Base-by-base conservation (phyloP, 108 stramenopile species). In the Nannochloropsis gaditana region DNA sequence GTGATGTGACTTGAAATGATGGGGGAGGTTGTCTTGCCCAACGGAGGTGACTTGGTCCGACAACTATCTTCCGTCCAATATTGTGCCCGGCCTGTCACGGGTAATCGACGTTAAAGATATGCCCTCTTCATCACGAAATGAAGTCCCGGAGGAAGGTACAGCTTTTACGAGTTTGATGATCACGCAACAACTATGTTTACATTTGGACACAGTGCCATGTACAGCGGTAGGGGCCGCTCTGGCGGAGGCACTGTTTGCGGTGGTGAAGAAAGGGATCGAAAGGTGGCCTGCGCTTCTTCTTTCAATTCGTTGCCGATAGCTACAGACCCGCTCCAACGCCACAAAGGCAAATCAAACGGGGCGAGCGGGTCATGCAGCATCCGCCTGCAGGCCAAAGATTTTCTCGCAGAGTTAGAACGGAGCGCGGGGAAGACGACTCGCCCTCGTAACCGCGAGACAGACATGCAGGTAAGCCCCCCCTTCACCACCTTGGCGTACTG, bases 391-490 rank as follows among this genome's bases (percentile, higher is more conserved):
- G 59, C 59, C 59, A 73, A 73, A n/a, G 59, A 73, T n/a, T 2
- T 73, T 73, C 59, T 73, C 19, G 59, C 59, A n/a, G 59, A 73
- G 59, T n/a, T 73, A 73, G 59, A 73, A 73, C 59, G 59, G 15
- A 73, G 59, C n/a, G 59, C 59, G 5, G 59, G 59, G 19, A 73
- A 73, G 59, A n/a, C 19, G 19, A 73, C 59, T 15, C n/a, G 19
- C 19, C 19, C 5, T 73, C 2, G 59, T 15, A n/a, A n/a, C 19
- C 59, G 59, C 15, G 59, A 73, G 5, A n/a, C 59, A 73, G 59
- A 73, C 59, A 15, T n/a, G 19, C 59, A 73, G 59, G 31, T 31
- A 31, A 31, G 31, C 31, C 31, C 31, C 31, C 31, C 31, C 31
- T 31, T 31, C 31, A 31, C 31, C 31, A 31, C 31, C 31, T 31